Percentiles rank a stretch among this genome's conserved stretches.
phyloP scores from a whole-genome alignment of 805 yeast species.

The Metschnikowia kunwiensis region DNA sequence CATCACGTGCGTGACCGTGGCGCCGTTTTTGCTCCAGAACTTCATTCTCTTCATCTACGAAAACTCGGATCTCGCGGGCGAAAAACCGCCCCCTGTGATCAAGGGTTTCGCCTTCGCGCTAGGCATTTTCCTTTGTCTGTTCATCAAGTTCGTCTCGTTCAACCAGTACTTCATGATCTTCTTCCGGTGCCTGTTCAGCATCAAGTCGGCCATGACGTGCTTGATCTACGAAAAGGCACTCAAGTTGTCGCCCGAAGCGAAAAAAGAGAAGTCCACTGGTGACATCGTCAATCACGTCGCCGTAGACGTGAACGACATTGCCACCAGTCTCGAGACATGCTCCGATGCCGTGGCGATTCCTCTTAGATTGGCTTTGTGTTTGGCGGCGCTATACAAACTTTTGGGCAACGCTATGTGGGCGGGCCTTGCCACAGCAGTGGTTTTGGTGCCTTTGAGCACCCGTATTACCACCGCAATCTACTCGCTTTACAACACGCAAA shows the following conservation, averaged over 20 bases:
- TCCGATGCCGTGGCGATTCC: conserved; percentile 50
- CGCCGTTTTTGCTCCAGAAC: conserved; percentile 31
- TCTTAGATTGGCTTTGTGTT: conserved; percentile 49
- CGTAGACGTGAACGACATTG: conserved; percentile 64
- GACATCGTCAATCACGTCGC: conserved; percentile 77
- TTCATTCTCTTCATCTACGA: conserved; percentile 28
- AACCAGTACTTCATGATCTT: conserved; percentile 20
- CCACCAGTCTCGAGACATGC: conserved; percentile 51
- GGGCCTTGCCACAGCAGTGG: conserved; percentile 50
- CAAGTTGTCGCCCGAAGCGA: conserved; percentile 61
- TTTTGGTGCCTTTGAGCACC: conserved; percentile 60
- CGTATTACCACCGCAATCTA: conserved; percentile 43
- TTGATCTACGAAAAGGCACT: conserved; percentile 70
- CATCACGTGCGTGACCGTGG: conserved; percentile 20
- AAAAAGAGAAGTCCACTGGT: conserved; percentile 62
- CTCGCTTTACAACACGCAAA: conserved; percentile 48
- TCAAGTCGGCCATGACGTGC: conserved; percentile 54
- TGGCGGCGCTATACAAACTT: conserved; percentile 52
- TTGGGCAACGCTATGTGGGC: conserved; percentile 59
- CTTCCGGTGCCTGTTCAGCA: conserved; percentile 19
- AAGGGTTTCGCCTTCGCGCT: conserved; percentile 77
- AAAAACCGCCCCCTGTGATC: conserved; percentile 34
- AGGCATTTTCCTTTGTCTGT: conserved; percentile 50
- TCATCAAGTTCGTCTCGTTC: conserved; percentile 19
- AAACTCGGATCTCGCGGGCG: conserved; percentile 10